Evolutionary conservation across 371 early-diverging fungal species (phyloP).

Genomic region (Mucor indicus): DNA sequence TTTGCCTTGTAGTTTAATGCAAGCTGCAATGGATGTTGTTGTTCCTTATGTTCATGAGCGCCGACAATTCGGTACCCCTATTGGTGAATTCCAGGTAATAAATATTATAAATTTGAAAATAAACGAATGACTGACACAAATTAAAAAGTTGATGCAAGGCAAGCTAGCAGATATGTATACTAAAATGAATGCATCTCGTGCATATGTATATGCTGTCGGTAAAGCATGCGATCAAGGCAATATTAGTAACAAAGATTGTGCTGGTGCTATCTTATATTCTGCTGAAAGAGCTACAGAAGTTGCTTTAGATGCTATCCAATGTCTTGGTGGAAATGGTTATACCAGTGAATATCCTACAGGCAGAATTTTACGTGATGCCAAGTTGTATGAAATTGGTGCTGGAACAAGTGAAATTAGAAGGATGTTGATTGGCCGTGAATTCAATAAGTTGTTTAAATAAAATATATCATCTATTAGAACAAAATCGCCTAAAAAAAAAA

Average conservation of each 20-base stretch:
- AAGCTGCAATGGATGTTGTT: conserved; percentile 80
- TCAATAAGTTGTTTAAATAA: conserved; percentile 57
- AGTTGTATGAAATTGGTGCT: conserved; percentile 97
- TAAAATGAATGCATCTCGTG: conserved; percentile 85
- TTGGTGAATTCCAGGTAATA: conserved; percentile 86
- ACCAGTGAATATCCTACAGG: conserved; percentile 94
- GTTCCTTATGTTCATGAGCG: conserved; percentile 89
- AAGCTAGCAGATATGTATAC: conserved; percentile 98
- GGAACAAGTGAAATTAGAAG: conserved; percentile 97
- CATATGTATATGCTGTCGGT: conserved; percentile 93
- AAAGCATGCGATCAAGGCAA: conserved; percentile 83
- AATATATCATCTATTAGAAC: not conserved
- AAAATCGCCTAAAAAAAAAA: too few relatives aligned
- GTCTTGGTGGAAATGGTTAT: conserved; percentile 94
- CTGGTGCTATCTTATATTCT: conserved; percentile 92
- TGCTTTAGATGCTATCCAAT: conserved; percentile 95
- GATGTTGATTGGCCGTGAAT: conserved; percentile 90
- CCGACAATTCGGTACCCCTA: conserved; percentile 82
- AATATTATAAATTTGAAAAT: conserved; percentile 9
- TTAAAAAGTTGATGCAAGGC: conserved; percentile 75
- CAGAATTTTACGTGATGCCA: conserved; percentile 93
- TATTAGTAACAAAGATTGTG: conserved; percentile 89
- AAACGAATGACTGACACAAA: not conserved
- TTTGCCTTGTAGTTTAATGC: conserved; percentile 70
- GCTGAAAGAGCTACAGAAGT: conserved; percentile 96